Percentiles rank a stretch among this genome's conserved stretches.
Conservation (phyloP, 768 basidiomycete genomes). For the Phaffia australis region DNA sequence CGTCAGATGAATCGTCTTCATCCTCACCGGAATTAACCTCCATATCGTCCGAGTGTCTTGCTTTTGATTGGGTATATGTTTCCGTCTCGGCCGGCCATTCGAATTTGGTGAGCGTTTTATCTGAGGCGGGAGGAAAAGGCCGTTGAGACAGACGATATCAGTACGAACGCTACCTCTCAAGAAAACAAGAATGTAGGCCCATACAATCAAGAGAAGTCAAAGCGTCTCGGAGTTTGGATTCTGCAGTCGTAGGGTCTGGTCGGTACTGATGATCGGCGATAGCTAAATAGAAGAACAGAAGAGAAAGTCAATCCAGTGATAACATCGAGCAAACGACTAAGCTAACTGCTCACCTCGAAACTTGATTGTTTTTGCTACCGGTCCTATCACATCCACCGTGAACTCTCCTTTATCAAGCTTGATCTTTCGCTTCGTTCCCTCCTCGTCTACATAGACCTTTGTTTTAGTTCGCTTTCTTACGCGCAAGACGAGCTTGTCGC, state of each 20-base stretch:
- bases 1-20: conserved; percentile 4
- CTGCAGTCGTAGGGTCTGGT: not conserved
- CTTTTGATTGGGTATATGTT: not conserved
- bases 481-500: conserved; percentile 20
- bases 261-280: conserved; percentile 21
- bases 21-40: conserved; percentile 11
- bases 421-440: conserved; percentile 2
- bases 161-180: not conserved
- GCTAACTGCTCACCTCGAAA: conserved; percentile 17
- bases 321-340: not conserved
- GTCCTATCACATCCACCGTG: conserved; percentile 20
- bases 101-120: conserved; percentile 2
- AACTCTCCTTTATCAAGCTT: conserved; percentile 19
- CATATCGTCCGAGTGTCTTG: conserved; percentile 1
- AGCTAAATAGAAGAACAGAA: conserved; percentile 6
- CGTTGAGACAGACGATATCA: not conserved
- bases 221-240: not conserved
- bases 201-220: not conserved
- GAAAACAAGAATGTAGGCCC: not conserved
- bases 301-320: not conserved
- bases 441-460: conserved; percentile 12
- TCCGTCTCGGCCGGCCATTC: conserved; percentile 8
- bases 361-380: conserved; percentile 19
- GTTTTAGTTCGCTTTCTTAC: conserved; percentile 18
- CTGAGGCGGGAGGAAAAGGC: not conserved